Percentiles rank a stretch among this genome's conserved stretches.
Evolutionary conservation across 2,329 filamentous ascomycete genomes (phyloP).

Genomic region (Dactylellina leptospora): DNA sequence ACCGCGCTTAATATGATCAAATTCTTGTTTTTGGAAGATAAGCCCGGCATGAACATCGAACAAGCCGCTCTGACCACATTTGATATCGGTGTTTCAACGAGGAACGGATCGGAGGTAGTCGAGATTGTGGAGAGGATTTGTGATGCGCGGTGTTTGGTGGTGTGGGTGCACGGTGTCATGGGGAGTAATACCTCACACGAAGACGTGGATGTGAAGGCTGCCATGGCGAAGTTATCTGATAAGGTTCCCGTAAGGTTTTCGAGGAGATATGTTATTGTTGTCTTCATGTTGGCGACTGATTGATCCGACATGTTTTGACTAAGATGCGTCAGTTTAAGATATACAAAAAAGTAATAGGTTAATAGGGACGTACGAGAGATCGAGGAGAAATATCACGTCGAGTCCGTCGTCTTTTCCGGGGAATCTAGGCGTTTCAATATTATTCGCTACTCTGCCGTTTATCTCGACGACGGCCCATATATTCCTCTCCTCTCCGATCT

Average conservation of each 20-base stretch:
- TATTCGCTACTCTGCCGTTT: slow-evolving; percentile 36
- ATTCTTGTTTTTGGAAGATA: slow-evolving; percentile 38
- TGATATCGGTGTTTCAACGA: slow-evolving; percentile 31
- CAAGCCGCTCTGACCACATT: slow-evolving; percentile 37
- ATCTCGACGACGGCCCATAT: slow-evolving; percentile 42
- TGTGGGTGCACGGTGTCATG: slow-evolving; percentile 31
- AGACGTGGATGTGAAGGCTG: slow-evolving; percentile 36
- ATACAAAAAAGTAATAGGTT: background rate
- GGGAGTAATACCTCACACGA: slow-evolving; percentile 37
- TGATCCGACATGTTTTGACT: slow-evolving; percentile 50
- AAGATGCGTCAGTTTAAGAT: background rate
- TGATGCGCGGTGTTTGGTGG: slow-evolving; percentile 43
- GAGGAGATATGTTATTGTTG: slow-evolving; percentile 24
- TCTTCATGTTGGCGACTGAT: slow-evolving; percentile 21
- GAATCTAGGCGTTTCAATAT: slow-evolving; percentile 18
- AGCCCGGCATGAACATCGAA: slow-evolving; percentile 42
- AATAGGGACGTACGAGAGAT: slow-evolving; percentile 32
- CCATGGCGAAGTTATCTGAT: slow-evolving; percentile 35
- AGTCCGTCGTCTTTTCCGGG: background rate
- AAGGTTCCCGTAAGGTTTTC: slow-evolving; percentile 33
- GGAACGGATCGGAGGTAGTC: slow-evolving; percentile 22
- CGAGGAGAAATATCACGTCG: slow-evolving; percentile 42
- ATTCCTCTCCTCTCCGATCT: slow-evolving; percentile 18
- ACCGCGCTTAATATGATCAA: slow-evolving; percentile 36
- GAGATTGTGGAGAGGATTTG: slow-evolving; percentile 9